Base-by-base conservation (phyloP, 768 basidiomycete species). In the Scleroderma citrinum region DNA sequence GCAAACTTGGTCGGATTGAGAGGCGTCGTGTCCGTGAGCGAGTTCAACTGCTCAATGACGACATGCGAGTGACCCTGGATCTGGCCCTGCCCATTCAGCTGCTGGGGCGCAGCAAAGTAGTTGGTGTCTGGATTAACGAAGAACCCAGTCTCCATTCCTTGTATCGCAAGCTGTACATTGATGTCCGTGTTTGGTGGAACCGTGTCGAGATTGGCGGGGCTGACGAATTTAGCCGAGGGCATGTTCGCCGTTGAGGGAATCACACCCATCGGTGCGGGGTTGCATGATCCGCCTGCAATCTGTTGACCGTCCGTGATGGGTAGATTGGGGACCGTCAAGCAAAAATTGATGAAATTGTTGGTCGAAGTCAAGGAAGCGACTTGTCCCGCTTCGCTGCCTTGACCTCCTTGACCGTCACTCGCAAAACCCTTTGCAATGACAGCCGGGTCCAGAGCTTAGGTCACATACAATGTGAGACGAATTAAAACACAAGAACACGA, bases 341-440 rank as follows among this genome's bases (percentile, higher is more conserved):
- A 82, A 60, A 73, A 75, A 68, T 79, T 77, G 68, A 78, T 76
- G 59, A 79, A 84, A 68, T 83, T 83, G 69, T 84, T 81, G 17
- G 63, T 69, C 13, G 76, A 77, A 1, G 77, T 77, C 46, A 75
- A 62, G 5, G 77, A 80, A 3, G 76, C 65, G 47, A 75, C 75
- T 60, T 80, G 77, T 35, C 77, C 77, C 59, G 65, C 62, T 23
- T 66, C 58, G 24, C 40, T 26, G 2, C 71, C 71, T 32, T 69
- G 64, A 45, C 69, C 26, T 29, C 26, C 60, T 54, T 75, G 75
- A 38, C 77, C 82, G 51, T 78, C 59, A 42, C 78, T 71, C 26
- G 72, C 71, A 48, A 81, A 77, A 39, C 74, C 75, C 35, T 59
- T 44, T 16, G 77, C 76, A 59, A 82, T 71, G 45, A 76, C 74